phyloP scores from a whole-genome alignment of 345 rosid species.

The Cardiospermum halicacabum region DNA sequence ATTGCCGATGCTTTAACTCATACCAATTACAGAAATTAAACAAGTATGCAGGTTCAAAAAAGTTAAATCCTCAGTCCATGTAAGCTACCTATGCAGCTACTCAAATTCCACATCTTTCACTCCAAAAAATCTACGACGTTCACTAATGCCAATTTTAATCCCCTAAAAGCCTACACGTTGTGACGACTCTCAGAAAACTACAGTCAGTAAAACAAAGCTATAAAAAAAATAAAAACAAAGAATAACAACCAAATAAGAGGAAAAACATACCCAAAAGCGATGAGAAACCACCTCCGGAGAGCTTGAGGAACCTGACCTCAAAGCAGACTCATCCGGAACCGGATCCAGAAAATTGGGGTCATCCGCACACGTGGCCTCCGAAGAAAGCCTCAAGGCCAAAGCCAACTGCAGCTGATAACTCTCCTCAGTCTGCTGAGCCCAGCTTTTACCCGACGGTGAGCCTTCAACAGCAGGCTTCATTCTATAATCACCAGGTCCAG shows the following conservation, averaged over 20 bases:
- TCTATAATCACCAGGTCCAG: slow-evolving; percentile 44
- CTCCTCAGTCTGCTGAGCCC: slow-evolving; percentile 99
- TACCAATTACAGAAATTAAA: background rate
- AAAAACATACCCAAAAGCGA: slow-evolving; percentile 83
- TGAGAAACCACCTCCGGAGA: slow-evolving; percentile 73
- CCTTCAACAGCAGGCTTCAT: slow-evolving; percentile 32
- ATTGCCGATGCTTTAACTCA: background rate
- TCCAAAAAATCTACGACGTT: background rate
- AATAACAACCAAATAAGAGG: background rate
- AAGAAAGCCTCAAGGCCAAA: slow-evolving; percentile 82
- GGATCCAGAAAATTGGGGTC: slow-evolving; percentile 97
- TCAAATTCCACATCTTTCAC: background rate
- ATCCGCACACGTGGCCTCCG: slow-evolving; percentile 88
- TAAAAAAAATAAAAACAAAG: slow-evolving; percentile 2
- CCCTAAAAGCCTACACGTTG: too few species aligned
- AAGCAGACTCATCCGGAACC: slow-evolving; percentile 62
- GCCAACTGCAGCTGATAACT: slow-evolving; percentile 99
- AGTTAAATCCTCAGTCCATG: background rate
- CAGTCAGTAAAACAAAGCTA: background rate
- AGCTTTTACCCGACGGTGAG: slow-evolving; percentile 75
- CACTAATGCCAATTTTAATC: background rate
- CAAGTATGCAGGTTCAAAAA: background rate
- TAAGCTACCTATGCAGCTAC: background rate
- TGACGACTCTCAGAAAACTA: too few species aligned
- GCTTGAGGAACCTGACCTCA: slow-evolving; percentile 42